Percentiles rank a stretch among this genome's conserved stretches.
Evolutionary conservation across 1,284 basidiomycete species (phyloP).

Genomic region (Ustilago shanxiensis): DNA sequence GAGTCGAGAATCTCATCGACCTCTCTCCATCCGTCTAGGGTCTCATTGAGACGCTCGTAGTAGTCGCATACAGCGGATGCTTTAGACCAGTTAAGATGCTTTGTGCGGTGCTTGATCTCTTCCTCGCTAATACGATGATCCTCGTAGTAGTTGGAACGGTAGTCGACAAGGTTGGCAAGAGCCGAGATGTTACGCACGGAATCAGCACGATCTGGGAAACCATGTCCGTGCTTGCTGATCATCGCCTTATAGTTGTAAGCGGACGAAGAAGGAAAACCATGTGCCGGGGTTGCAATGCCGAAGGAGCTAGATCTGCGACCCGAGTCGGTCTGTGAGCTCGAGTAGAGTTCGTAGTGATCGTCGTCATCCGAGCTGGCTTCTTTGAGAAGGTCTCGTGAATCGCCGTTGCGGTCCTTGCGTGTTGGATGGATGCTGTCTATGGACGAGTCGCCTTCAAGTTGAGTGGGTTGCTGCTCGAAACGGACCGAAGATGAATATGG

Average conservation of each 20-base stretch:
- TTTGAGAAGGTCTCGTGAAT: neutral
- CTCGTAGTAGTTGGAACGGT: conserved; percentile 63
- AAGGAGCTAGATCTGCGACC: conserved; percentile 39
- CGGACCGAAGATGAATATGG: conserved; percentile 36
- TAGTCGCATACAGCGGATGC: conserved; percentile 53
- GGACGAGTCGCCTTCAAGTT: conserved; percentile 10
- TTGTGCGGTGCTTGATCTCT: conserved; percentile 52
- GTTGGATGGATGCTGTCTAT: conserved; percentile 13
- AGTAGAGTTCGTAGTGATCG: conserved; percentile 25
- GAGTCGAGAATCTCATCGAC: conserved; percentile 68
- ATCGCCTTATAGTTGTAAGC: conserved; percentile 43
- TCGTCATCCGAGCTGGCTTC: conserved; percentile 28
- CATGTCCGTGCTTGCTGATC: conserved; percentile 52
- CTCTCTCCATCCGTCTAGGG: conserved; percentile 67
- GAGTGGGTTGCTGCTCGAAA: conserved; percentile 16
- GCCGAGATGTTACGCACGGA: conserved; percentile 62
- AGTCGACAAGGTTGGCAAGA: conserved; percentile 63
- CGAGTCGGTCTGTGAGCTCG: conserved; percentile 28
- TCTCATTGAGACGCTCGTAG: conserved; percentile 63
- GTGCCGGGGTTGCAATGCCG: conserved; percentile 26
- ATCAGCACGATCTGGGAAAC: conserved; percentile 55
- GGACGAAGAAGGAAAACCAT: conserved; percentile 39
- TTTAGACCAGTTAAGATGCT: conserved; percentile 39
- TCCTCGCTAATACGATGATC: conserved; percentile 50
- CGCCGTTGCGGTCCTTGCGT: neutral